Percentiles rank a stretch among this genome's conserved stretches.
phyloP scores from a whole-genome alignment of 2,329 filamentous ascomycete genomes.

The Echinosphaeria canescens region DNA sequence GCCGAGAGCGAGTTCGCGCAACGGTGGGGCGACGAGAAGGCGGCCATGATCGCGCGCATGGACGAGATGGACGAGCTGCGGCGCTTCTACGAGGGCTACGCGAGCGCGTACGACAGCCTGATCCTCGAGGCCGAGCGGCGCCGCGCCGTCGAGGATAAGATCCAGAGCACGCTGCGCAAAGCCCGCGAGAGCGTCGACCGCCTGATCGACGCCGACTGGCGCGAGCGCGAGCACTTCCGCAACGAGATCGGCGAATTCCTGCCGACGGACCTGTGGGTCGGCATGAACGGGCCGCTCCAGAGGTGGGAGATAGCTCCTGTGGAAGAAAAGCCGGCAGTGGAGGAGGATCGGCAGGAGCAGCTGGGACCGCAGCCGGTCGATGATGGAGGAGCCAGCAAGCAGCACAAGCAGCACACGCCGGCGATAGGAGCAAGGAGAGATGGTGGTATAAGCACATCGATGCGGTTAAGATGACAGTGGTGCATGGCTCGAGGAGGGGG shows the following conservation, averaged over 20 bases:
- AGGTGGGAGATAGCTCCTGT: constrained; percentile 25
- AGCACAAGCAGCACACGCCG: background rate
- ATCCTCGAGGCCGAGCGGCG: constrained; percentile 68
- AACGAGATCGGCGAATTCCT: constrained; percentile 70
- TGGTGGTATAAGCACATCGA: background rate
- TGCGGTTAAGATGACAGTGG: too few relatives aligned
- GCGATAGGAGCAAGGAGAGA: background rate
- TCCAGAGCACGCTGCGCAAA: constrained; percentile 53
- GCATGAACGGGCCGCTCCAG: constrained; percentile 37
- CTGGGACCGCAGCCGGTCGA: too few relatives aligned
- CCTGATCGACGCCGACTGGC: constrained; percentile 50
- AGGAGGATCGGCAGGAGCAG: too few relatives aligned
- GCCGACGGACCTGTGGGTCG: constrained; percentile 73
- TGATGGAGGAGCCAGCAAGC: background rate
- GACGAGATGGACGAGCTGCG: constrained; percentile 57
- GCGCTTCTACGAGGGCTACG: constrained; percentile 74
- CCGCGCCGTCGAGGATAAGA: constrained; percentile 48
- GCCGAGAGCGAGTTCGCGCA: constrained; percentile 41
- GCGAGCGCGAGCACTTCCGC: constrained; percentile 57
- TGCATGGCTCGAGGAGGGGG: too few relatives aligned
- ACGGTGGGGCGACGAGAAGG: constrained; percentile 56
- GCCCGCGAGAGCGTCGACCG: constrained; percentile 57
- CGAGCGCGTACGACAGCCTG: constrained; percentile 64
- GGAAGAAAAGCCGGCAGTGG: too few relatives aligned
- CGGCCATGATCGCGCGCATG: constrained; percentile 44